Base-by-base conservation (phyloP, 2,329 filamentous ascomycete genomes). In the Paecilomyces niveus region DNA sequence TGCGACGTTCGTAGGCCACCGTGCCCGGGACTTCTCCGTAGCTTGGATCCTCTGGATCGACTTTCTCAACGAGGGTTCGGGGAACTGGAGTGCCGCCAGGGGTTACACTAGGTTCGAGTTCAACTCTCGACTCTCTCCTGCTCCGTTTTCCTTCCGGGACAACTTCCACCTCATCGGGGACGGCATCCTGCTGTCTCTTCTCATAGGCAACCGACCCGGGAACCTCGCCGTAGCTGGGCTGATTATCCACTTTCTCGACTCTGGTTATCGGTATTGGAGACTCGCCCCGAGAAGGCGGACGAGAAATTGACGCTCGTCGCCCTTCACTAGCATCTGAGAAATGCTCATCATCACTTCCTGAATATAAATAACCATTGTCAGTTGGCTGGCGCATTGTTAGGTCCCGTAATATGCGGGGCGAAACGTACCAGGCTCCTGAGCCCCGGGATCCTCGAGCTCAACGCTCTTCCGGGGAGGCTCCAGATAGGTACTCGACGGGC, bases 241-340 rank as follows among this genome's bases (percentile, higher is more conserved):
- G 70, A 65, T 83, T 79, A 68, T 87, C 85, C 50, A 86, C 81
- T 65, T 81, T 80, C 72, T 87, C 85, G 26, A 87, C 83, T 62
- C 84, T 78, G n/a, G 84, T 87, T 55, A 80, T 78, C 26, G 85
- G 85, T 57, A 86, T 80, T 56, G 83, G 80, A 9, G 83, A 84
- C 53, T 73, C 72, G 63, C 74, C 70, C 63, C 76, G 70, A 56
- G 78, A 77, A 54, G 68, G 67, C 67, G 67, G 65, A 62, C 66
- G 70, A 62, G 70, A 72, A 61, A 64, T 63, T 58, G 70, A 67
- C 67, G 63, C 66, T 32, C 65, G 61, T 53, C 73, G 72, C 64
- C 83, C 85, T 76, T 87, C 85, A 51, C 80, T 83, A 58, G 85
- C 85, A 68, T 87, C 85, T 53, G 84, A 86, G 71, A 87, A 88